Percentiles rank a stretch among this genome's conserved stretches.
These are phyloP conservation scores for Globisporangium perplexum DNA, from an alignment of 352 stramenopile genomes.

Conservation along the genomic window DNA sequence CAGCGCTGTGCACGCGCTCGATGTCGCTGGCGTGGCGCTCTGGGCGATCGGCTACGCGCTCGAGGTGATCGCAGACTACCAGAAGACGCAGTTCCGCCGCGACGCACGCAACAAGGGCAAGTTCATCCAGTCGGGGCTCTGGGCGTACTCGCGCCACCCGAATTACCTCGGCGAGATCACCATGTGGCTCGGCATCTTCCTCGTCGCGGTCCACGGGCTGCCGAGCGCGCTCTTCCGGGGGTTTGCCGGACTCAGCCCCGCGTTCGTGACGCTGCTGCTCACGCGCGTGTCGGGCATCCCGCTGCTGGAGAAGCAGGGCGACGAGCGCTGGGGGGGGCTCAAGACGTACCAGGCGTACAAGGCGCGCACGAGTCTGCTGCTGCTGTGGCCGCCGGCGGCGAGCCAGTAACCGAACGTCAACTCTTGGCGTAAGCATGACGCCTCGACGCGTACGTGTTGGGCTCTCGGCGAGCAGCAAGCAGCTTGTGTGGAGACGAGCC, in stretches of 20 bases:
- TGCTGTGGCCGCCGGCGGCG: slow-evolving; percentile 19
- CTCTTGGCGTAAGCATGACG: no score
- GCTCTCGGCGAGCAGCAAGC: no score
- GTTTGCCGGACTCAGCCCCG: slow-evolving; percentile 46
- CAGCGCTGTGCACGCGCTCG: slow-evolving; percentile 23
- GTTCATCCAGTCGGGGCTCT: slow-evolving; percentile 73
- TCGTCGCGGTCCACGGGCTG: slow-evolving; percentile 40
- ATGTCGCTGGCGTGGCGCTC: slow-evolving; percentile 33
- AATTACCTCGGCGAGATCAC: slow-evolving; percentile 92
- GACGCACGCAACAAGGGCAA: slow-evolving; percentile 44
- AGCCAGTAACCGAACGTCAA: background rate
- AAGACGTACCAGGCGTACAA: slow-evolving; percentile 81
- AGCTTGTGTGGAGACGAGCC: no score
- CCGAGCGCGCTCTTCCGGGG: slow-evolving; percentile 22
- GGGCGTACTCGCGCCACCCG: slow-evolving; percentile 88
- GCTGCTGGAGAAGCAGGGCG: slow-evolving; percentile 63
- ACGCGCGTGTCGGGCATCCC: slow-evolving; percentile 68
- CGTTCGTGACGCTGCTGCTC: slow-evolving; percentile 72
- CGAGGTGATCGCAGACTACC: slow-evolving; percentile 47
- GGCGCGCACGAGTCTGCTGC: slow-evolving; percentile 52
- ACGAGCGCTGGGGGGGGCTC: slow-evolving; percentile 61
- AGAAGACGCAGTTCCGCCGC: slow-evolving; percentile 50
- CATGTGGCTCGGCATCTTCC: slow-evolving; percentile 80
- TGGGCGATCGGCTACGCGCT: slow-evolving; percentile 47
- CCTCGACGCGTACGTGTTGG: no score